phyloP scores from a whole-genome alignment of 1,139 yeast species.

The Lodderomyces margitis region DNA sequence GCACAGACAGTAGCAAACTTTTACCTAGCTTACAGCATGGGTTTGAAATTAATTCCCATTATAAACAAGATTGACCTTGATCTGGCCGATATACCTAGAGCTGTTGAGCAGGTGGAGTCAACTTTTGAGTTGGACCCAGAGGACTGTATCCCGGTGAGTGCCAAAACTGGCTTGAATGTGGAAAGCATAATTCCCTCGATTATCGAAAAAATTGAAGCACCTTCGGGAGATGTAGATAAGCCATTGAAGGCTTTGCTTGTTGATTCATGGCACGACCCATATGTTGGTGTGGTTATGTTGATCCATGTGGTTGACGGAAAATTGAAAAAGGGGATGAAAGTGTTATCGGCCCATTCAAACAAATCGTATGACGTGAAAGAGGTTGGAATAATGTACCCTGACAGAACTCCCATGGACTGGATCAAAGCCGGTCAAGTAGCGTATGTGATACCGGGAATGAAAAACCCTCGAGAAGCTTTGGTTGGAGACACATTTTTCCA shows the following conservation, averaged over 20 bases:
- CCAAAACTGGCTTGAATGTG: conserved; percentile 85
- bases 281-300: conserved; percentile 87
- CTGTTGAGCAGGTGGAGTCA: conserved; percentile 77
- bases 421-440: conserved; percentile 92
- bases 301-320: conserved; percentile 84
- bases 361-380: conserved; percentile 84
- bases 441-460: conserved; percentile 91
- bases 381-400: conserved; percentile 95
- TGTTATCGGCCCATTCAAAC: conserved; percentile 75
- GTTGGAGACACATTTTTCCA: conserved; percentile 90
- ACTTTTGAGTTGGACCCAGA: conserved; percentile 77
- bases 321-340: conserved; percentile 68
- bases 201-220: conserved; percentile 72
- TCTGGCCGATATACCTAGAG: conserved; percentile 78
- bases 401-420: conserved; percentile 58
- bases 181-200: conserved; percentile 75
- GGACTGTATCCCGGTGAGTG: conserved; percentile 84
- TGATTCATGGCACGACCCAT: conserved; percentile 96
- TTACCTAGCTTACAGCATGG: conserved; percentile 84
- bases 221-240: conserved; percentile 49
- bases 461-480: conserved; percentile 78
- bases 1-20: conserved; percentile 98
- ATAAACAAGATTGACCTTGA: conserved; percentile 91
- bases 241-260: conserved; percentile 81
- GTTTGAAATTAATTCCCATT: conserved; percentile 78